Evolutionary conservation across 176 grass and related monocot species (phyloP).

Genomic region (Aechmea fasciata): DNA sequence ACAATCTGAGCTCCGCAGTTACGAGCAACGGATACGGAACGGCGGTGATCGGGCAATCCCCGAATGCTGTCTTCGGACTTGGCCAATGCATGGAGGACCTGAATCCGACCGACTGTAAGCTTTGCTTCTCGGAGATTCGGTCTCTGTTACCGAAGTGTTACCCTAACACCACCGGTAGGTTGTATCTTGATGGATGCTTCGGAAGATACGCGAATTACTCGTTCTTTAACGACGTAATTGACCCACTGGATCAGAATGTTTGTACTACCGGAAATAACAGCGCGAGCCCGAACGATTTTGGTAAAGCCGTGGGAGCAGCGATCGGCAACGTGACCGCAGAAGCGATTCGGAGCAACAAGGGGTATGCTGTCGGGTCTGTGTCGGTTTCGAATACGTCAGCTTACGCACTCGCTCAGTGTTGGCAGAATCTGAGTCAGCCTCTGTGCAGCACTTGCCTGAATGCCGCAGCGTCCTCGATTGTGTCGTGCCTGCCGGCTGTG

Average conservation of each 20-base stretch:
- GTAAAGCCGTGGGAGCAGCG: conserved; percentile 25
- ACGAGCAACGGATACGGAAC: conserved; percentile 54
- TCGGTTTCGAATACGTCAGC: conserved; percentile 14
- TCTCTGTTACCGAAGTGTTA: conserved; percentile 82
- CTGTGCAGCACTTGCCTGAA: conserved; percentile 48
- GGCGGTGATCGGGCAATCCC: conserved; percentile 22
- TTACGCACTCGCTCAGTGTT: conserved; percentile 76
- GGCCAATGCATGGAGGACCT: conserved; percentile 74
- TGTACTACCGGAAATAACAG: conserved; percentile 16
- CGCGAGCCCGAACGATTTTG: conserved; percentile 26
- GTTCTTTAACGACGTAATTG: conserved; percentile 42
- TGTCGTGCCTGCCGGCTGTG: conserved; percentile 40
- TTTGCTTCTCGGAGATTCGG: conserved; percentile 74
- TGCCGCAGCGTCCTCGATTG: conserved; percentile 34
- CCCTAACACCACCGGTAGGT: conserved; percentile 37
- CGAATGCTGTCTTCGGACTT: conserved; percentile 55
- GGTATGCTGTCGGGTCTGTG: conserved; percentile 43
- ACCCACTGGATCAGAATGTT: conserved; percentile 15
- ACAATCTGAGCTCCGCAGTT: conserved; percentile 53
- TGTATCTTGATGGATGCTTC: conserved; percentile 77
- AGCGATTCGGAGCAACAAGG: conserved; percentile 7
- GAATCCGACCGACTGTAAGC: conserved; percentile 46
- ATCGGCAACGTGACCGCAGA: conserved; percentile 37
- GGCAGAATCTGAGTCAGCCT: conserved; percentile 45
- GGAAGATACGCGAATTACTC: conserved; percentile 71